Percentiles rank a stretch among this genome's conserved stretches.
phyloP scores from a whole-genome alignment of 176 grass and related monocot species.

The Leersia perrieri region DNA sequence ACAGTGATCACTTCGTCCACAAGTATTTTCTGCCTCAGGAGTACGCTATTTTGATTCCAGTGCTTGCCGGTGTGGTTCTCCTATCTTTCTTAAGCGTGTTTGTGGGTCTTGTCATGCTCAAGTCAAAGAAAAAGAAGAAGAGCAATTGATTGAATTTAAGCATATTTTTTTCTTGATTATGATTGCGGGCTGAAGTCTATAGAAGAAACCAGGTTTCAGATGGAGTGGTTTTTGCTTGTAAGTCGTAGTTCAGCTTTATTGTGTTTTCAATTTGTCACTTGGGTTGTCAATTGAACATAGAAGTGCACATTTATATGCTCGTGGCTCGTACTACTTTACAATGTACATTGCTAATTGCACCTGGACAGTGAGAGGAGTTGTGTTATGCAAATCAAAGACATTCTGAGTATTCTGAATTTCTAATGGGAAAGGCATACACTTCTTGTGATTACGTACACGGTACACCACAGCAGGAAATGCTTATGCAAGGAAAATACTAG shows the following conservation, averaged over 20 bases:
- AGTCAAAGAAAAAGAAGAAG: conserved; percentile 78
- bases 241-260: background rate
- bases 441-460: background rate
- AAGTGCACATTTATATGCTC: background rate
- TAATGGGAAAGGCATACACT: too few species aligned
- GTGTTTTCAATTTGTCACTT: background rate
- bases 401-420: background rate
- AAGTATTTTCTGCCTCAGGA: conserved; percentile 82
- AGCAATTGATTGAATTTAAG: conserved; percentile 9
- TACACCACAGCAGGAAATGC: too few species aligned
- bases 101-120: conserved; percentile 70
- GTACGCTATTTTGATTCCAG: conserved; percentile 76
- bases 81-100: conserved; percentile 81
- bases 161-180: background rate
- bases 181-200: background rate
- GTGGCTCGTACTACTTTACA: background rate
- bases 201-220: background rate
- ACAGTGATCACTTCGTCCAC: conserved; percentile 85
- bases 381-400: background rate
- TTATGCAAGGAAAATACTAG: too few species aligned
- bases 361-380: background rate
- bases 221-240: background rate
- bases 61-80: conserved; percentile 66
- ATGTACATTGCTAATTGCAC: background rate
- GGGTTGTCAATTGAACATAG: background rate